Base-by-base conservation (phyloP, 2,329 filamentous ascomycete genomes). In the Seiridium unicorne region DNA sequence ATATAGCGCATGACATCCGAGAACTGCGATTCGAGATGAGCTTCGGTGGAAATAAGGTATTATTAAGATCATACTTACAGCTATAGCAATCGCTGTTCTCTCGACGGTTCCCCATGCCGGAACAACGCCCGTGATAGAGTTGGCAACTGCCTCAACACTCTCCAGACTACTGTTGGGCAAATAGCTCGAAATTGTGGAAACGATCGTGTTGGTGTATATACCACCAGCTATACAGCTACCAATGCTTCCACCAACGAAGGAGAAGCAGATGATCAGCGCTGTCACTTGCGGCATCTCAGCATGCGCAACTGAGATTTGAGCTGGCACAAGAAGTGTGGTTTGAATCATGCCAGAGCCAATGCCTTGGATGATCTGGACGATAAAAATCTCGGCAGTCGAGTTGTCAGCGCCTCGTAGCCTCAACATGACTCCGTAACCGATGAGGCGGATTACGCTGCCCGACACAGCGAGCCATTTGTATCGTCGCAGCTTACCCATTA, bases 371-470 rank as follows among this genome's bases (percentile, higher is more conserved):
- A 77, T 66, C 64, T 83, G 81, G 1, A 81, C 77, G 34, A 77
- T 62, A 63, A 81, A 79, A 1, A 83, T 71, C 66, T 83, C 81
- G 6, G 72, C 77, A 0, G 70, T 63, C 3, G 75, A 75, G 65
- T 78, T 81, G 44, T 72, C 64, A 74, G 56, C 77, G 70, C 51
- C 78, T 3, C 79, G 75, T 7, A 83, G 73, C 2, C 80, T 74
- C 36, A 82, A 72, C 81, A 83, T 83, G 36, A 81, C 65, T 3
- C 79, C 80, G 60, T 83, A 82, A 4, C 81, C 80, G 38, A 82
- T 63, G 8, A 81, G 65, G 9, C 79, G 77, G 38, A 83, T 64
- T 2, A 72, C 58, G 1, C 74, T 71, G 4, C 77, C 79, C 3
- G 68, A 61, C 31, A 82, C 68, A 10, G 74, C 68, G 2, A 83